Evolutionary conservation across 148 eudicot genomes (phyloP).

Genomic region (Nyssa sinensis): DNA sequence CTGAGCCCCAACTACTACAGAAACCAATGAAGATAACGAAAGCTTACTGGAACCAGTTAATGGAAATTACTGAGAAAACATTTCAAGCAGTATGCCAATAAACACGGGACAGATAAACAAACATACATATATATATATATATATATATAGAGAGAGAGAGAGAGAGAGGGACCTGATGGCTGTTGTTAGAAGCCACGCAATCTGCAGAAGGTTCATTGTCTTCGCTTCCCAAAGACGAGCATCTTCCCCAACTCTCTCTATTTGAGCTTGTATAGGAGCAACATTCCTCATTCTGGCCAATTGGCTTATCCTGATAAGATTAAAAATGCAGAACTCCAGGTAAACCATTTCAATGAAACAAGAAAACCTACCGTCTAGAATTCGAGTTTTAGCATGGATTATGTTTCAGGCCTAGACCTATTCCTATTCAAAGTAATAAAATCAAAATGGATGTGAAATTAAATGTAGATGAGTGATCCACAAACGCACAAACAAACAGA

Average conservation of each 20-base stretch:
- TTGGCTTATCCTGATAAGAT: slow-evolving; percentile 48
- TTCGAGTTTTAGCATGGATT: not conserved
- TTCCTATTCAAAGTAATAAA: not conserved
- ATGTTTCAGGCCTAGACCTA: not conserved
- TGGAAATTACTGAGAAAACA: not conserved
- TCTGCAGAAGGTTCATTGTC: slow-evolving; percentile 48
- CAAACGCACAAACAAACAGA: too few relatives aligned
- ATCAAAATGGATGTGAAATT: not conserved
- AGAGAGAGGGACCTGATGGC: slow-evolving; percentile 43
- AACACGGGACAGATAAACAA: too few relatives aligned
- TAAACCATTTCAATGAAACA: not conserved
- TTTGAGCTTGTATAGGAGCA: slow-evolving; percentile 78
- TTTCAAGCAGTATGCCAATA: not conserved
- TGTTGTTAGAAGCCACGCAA: slow-evolving; percentile 20
- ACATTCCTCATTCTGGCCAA: slow-evolving; percentile 48
- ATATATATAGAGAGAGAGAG: slow-evolving; percentile 2
- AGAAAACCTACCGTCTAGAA: too few relatives aligned
- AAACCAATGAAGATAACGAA: not conserved
- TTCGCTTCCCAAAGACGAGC: slow-evolving; percentile 77
- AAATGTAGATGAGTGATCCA: too few relatives aligned
- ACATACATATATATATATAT: too few relatives aligned
- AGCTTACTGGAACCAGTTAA: not conserved
- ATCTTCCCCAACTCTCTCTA: slow-evolving; percentile 88
- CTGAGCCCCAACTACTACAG: too few relatives aligned
- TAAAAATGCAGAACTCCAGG: not conserved